phyloP scores from a whole-genome alignment of 345 rosid species.

The Boechera divaricarpa region DNA sequence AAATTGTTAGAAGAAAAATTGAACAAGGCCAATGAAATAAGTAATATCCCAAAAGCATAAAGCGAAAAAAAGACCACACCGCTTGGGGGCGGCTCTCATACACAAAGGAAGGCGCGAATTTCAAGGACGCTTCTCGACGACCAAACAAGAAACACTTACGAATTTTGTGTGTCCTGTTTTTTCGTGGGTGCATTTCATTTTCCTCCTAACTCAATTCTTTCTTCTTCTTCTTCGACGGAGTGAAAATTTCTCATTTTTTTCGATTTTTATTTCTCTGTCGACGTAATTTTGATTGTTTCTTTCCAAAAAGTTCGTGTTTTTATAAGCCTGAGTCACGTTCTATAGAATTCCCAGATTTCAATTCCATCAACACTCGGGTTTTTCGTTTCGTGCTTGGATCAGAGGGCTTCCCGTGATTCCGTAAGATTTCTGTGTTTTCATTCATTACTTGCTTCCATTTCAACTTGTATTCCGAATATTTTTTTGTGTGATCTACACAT shows the following conservation, averaged over 20 bases:
- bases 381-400: constrained; percentile 10
- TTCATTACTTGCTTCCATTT: constrained; percentile 2
- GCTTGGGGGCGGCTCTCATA: constrained; percentile 44
- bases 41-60: constrained; percentile 5
- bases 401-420: constrained; percentile 22
- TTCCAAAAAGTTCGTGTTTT: not conserved
- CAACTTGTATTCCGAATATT: not conserved
- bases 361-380: not conserved
- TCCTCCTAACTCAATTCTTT: not conserved
- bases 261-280: not conserved
- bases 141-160: not conserved
- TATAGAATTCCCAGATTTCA: constrained; percentile 27
- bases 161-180: constrained; percentile 1
- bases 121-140: constrained; percentile 47
- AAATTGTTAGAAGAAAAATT: not conserved
- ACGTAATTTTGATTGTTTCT: not conserved
- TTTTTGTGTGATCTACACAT: not conserved
- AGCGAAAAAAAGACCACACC: not conserved
- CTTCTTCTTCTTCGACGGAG: not conserved
- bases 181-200: not conserved
- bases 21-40: constrained; percentile 18
- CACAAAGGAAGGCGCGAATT: constrained; percentile 54
- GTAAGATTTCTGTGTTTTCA: constrained; percentile 23
- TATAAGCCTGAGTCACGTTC: not conserved
- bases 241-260: not conserved